Conservation (phyloP, 257 asterid genomes). For the Datura wrightii region DNA sequence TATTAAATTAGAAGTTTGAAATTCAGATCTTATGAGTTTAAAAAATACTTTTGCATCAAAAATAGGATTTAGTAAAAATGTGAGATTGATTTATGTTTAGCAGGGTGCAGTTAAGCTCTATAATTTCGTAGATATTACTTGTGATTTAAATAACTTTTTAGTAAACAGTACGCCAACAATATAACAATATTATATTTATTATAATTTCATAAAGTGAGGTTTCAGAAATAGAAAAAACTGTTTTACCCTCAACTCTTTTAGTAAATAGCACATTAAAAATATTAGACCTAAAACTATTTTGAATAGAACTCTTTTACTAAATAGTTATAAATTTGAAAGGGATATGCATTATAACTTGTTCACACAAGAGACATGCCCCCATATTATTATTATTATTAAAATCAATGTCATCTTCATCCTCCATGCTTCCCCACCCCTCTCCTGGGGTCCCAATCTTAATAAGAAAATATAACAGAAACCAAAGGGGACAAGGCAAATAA, state of each 20-base stretch:
- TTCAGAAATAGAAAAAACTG: too few relatives aligned
- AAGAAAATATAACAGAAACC: neutral
- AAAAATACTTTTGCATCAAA: neutral
- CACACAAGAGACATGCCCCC: neutral
- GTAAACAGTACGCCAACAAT: too few relatives aligned
- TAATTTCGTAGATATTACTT: neutral
- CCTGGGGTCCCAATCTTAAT: conserved; percentile 4
- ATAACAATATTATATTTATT: too few relatives aligned
- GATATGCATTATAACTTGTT: neutral
- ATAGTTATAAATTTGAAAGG: conserved; percentile 5
- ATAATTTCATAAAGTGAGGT: too few relatives aligned
- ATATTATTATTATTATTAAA: neutral
- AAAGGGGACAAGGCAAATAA: conserved; percentile 26
- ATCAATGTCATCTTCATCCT: conserved; percentile 13
- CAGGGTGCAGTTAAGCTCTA: neutral
- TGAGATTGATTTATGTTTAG: neutral
- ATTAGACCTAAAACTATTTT: neutral
- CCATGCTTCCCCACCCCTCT: neutral
- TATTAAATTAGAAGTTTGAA: too few relatives aligned
- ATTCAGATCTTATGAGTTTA: neutral
- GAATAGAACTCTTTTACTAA: too few relatives aligned
- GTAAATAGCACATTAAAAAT: neutral
- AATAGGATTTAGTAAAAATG: neutral
- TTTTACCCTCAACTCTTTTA: neutral
- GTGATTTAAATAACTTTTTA: too few relatives aligned